Base-by-base conservation (phyloP, 176 grass and related monocot species). In the Hordeum vulgare region DNA sequence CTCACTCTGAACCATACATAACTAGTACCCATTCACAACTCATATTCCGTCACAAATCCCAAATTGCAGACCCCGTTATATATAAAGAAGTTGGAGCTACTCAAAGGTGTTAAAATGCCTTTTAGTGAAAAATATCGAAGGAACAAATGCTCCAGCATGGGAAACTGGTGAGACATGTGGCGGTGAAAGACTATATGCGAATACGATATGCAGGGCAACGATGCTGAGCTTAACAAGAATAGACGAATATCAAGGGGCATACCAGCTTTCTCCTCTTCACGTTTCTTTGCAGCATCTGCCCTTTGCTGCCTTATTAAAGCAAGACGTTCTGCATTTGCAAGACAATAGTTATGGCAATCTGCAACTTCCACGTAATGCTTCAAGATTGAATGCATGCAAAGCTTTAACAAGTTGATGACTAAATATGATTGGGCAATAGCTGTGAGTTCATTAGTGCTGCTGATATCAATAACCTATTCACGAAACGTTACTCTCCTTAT, bases 231-330 rank as follows among this genome's bases (percentile, higher is more conserved):
- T 35, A 20, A 85, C 51, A 69, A 53, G 11, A 76, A 61, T 63
- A 79, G 45, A 51, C 7, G 39, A 20, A 81, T 12, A 31, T 53
- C 75, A 61, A 56, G 28, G 74, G 34, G 76, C 31, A 8, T 91
- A 98, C 96, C 96, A 83, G 96, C 93, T 90, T 95, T 98, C 88
- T 98, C 96, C 83, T 95, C 93, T 75, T 93, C 93, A 3, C 93
- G 87, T 84, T 98, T 98, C 82, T 95, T 98, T 80, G 96, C 96
- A 87, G 96, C 96, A 54, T 93, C 96, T 21, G 93, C 93, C 63
- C 96, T 95, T 81, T 98, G 96, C 72, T 86, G 93, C 71, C 96
- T 90, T 82, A 98, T 88, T 81, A 98, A 91, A 83, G 96, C 96
- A 67, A 98, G 87, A 74, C 96, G 96, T 68, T 98, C 96, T 98